A percentile compares a stretch with the other conserved stretches of the same genome.
Evolutionary conservation across 192 early-diverging fungal genomes (phyloP).

Genomic region (Haplosporangium gracile): DNA sequence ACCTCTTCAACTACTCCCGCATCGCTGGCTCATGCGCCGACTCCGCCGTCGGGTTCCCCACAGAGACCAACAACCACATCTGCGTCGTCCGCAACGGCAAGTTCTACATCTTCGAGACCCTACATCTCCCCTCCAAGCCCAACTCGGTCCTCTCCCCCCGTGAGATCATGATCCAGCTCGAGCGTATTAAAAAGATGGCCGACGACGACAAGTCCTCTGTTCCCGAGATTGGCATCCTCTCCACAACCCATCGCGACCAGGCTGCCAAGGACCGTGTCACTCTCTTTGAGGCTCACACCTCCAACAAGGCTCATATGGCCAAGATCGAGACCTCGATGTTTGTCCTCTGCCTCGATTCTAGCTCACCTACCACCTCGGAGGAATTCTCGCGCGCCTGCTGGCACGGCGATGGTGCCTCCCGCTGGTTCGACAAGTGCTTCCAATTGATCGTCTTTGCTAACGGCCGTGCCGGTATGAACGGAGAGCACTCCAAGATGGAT

Average conservation of each 20-base stretch:
- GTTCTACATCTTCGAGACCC: slow-evolving; percentile 77
- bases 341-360: slow-evolving; percentile 83
- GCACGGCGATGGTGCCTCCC: slow-evolving; percentile 86
- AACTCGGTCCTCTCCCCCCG: slow-evolving; percentile 46
- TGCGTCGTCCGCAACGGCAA: slow-evolving; percentile 82
- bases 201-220: slow-evolving; percentile 62
- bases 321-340: slow-evolving; percentile 82
- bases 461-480: slow-evolving; percentile 73
- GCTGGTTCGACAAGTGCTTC: slow-evolving; percentile 92
- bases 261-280: slow-evolving; percentile 67
- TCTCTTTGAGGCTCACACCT: slow-evolving; percentile 68
- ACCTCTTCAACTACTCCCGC: slow-evolving; percentile 85
- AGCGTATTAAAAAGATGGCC: slow-evolving; percentile 74
- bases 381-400: slow-evolving; percentile 83
- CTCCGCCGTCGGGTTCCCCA: slow-evolving; percentile 72
- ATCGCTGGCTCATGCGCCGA: slow-evolving; percentile 78
- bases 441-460: slow-evolving; percentile 80
- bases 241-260: slow-evolving; percentile 66
- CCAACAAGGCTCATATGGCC: slow-evolving; percentile 73
- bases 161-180: slow-evolving; percentile 70
- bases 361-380: slow-evolving; percentile 75
- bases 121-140: slow-evolving; percentile 60
- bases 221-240: slow-evolving; percentile 70
- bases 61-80: slow-evolving; percentile 76
- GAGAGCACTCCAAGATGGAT: slow-evolving; percentile 78